Percentiles rank a stretch among this genome's conserved stretches.
Conservation (phyloP, 257 asterid genomes). For the Scutellaria barbata region DNA sequence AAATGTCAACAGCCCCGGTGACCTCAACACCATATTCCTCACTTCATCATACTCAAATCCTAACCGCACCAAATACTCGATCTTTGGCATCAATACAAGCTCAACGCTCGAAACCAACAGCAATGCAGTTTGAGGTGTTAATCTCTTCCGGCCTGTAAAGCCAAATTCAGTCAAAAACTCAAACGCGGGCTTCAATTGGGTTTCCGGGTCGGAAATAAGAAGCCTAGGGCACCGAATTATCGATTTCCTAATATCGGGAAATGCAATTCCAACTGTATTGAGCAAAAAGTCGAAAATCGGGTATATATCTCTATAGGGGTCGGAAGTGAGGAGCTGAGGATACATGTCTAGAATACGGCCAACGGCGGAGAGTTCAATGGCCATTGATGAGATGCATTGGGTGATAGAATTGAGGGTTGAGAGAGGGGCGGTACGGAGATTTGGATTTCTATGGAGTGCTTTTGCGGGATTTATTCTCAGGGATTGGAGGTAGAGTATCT, state of each 20-base stretch:
- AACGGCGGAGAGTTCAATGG: slow-evolving; percentile 58
- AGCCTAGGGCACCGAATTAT: slow-evolving; percentile 76
- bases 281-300: slow-evolving; percentile 70
- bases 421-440: slow-evolving; percentile 67
- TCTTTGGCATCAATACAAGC: slow-evolving; percentile 63
- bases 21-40: slow-evolving; percentile 72
- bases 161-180: slow-evolving; percentile 64
- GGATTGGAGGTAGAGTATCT: slow-evolving; percentile 59
- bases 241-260: slow-evolving; percentile 53
- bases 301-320: slow-evolving; percentile 62
- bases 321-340: slow-evolving; percentile 77
- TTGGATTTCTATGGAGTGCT: slow-evolving; percentile 70
- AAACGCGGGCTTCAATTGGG: slow-evolving; percentile 68
- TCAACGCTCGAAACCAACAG: slow-evolving; percentile 82
- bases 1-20: slow-evolving; percentile 84
- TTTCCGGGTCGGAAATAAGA: slow-evolving; percentile 53
- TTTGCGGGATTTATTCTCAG: slow-evolving; percentile 60
- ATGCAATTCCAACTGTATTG: slow-evolving; percentile 58
- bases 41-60: slow-evolving; percentile 68
- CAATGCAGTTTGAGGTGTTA: slow-evolving; percentile 67
- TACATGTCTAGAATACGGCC: slow-evolving; percentile 85
- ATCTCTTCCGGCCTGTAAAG: slow-evolving; percentile 51
- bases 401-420: slow-evolving; percentile 62
- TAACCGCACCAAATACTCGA: slow-evolving; percentile 58
- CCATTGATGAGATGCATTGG: slow-evolving; percentile 71